phyloP scores from a whole-genome alignment of 371 early-diverging fungal species.

The Lichtheimia hyalospora region DNA sequence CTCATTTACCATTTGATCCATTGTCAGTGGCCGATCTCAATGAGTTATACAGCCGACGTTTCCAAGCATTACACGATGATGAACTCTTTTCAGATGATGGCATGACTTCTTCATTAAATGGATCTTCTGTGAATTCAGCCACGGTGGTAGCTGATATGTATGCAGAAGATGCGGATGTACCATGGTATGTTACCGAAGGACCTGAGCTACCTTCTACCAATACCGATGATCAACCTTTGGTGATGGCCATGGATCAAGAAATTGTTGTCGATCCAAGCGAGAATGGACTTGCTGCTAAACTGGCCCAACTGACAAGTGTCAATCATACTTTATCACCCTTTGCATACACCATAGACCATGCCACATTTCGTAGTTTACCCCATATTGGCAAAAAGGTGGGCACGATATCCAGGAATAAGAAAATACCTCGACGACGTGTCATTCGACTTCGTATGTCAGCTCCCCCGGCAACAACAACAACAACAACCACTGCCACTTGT shows the following conservation, averaged over 20 bases:
- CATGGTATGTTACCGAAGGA: conserved; percentile 27
- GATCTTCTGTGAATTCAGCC: conserved; percentile 9
- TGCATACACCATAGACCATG: conserved; percentile 78
- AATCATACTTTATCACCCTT: conserved; percentile 89
- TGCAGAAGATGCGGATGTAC: conserved; percentile 25
- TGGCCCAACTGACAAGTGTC: conserved; percentile 79
- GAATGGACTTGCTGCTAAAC: conserved; percentile 84
- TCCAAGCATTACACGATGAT: conserved; percentile 11
- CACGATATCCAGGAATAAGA: conserved; percentile 33
- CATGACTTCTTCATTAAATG: conserved; percentile 11
- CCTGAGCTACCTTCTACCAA: conserved; percentile 14
- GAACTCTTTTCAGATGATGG: conserved; percentile 6
- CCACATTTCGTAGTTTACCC: conserved; percentile 76
- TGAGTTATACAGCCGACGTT: conserved; percentile 17
- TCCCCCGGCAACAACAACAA: conserved; percentile 8
- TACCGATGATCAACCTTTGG: conserved; percentile 9
- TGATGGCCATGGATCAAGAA: conserved; percentile 43
- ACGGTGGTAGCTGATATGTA: conserved; percentile 11
- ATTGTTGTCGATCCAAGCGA: conserved; percentile 65
- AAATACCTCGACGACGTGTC: conserved; percentile 44
- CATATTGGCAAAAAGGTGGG: conserved; percentile 41
- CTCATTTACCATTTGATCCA: conserved; percentile 6
- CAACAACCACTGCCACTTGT: background rate
- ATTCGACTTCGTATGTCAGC: conserved; percentile 30
- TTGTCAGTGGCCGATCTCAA: conserved; percentile 22